Evolutionary conservation across 306 rosid genomes (phyloP), one percentile per base, ranked within the genome.

Genomic region (Luffa acutangula): DNA sequence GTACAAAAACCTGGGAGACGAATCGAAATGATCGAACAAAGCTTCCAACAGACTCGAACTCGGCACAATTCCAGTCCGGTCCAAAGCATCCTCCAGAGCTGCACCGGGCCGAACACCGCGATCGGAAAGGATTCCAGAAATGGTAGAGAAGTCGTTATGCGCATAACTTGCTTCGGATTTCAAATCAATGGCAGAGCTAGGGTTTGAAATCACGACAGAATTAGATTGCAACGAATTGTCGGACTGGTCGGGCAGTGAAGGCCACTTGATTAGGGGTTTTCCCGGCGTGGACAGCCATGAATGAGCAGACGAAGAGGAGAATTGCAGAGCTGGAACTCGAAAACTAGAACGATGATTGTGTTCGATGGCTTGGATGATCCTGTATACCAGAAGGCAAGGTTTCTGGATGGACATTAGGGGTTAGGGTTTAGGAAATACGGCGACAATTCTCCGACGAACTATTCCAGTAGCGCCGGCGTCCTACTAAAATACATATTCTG

Each of bases 241-340:
- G 37, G 63, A 75, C 42, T 77, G 81, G 46, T 49, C 72, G 54
- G 77, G 81, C 7, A 79, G 83, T 1, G 90, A 43, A 48, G 93
- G 87, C 91, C 90, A 90, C 20, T 83, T 70, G 75, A 89, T 82
- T 72, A 91, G 79, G 63, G 92, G 90, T 77, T 85, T 87, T 37
- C 92, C 91, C n/a, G 88, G 89, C 6, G 80, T 43, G n/a, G 93
- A 88, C 0, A 88, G 80, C 91, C 94, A 87, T 79, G 97, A 89
- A 6, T 72, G 83, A 7, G 42, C 46, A 36, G 89, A 81, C 48
- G 83, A 83, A 36, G 90, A 81, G 69, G 63, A 84, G 69, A 67
- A 78, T 25, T 79, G 91, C n/a, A 36, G 79, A 20, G 49, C 39
- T n/a, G 59, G 64, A 83, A 62, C 4, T 76, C 42, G 63, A 52